phyloP scores from a whole-genome alignment of 495 filamentous ascomycete species.

The Hypoxylon intermedium region DNA sequence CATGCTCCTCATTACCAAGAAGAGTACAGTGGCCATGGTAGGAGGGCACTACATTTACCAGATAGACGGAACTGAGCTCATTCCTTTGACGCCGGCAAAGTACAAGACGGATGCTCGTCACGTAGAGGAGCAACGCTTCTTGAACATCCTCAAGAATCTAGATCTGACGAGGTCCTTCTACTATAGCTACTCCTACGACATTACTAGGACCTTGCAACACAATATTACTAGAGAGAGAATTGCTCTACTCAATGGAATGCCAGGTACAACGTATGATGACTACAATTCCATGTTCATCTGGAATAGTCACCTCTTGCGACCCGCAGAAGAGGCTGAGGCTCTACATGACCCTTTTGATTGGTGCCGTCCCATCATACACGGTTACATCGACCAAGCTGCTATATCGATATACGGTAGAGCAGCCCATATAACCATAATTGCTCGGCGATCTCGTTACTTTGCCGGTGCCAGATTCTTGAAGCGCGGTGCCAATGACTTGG shows the following conservation, averaged over 20 bases:
- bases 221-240: slow-evolving; percentile 86
- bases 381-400: slow-evolving; percentile 90
- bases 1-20: slow-evolving; percentile 95
- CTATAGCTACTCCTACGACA: slow-evolving; percentile 98
- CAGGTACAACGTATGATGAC: slow-evolving; percentile 65
- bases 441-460: slow-evolving; percentile 89
- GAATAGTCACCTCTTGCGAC: slow-evolving; percentile 88
- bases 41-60: slow-evolving; percentile 96
- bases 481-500: slow-evolving; percentile 91
- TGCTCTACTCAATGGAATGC: slow-evolving; percentile 66
- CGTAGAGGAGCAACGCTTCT: slow-evolving; percentile 86
- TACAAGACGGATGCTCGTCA: slow-evolving; percentile 78
- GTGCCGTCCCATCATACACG: slow-evolving; percentile 96
- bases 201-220: slow-evolving; percentile 89
- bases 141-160: slow-evolving; percentile 86
- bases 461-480: slow-evolving; percentile 95
- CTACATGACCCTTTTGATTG: slow-evolving; percentile 88
- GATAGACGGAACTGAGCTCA: slow-evolving; percentile 91
- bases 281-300: slow-evolving; percentile 97
- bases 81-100: slow-evolving; percentile 77
- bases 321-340: slow-evolving; percentile 64
- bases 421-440: slow-evolving; percentile 92
- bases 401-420: slow-evolving; percentile 82
- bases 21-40: slow-evolving; percentile 93
- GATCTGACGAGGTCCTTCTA: slow-evolving; percentile 92